A percentile compares a stretch with the other conserved stretches of the same genome.
These are phyloP conservation scores for Prunus fruticosa DNA, from an alignment of 306 rosid species.

Conservation along the genomic window DNA sequence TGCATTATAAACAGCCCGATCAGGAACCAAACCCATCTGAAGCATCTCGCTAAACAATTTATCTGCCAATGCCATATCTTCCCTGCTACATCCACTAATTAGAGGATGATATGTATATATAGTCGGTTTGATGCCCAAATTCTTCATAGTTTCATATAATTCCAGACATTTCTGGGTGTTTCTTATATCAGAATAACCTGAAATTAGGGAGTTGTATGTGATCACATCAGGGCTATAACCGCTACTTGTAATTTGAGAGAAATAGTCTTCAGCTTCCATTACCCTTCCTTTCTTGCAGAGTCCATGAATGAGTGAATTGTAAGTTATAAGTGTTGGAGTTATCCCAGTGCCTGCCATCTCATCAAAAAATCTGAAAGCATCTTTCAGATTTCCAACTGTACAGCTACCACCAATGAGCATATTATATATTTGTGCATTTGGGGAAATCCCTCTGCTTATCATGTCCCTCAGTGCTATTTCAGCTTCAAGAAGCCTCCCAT, in stretches of 20 bases:
- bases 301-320: conserved; percentile 68
- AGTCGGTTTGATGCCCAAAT: conserved; percentile 57
- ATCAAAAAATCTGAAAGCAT: conserved; percentile 49
- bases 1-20: conserved; percentile 56
- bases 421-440: conserved; percentile 70
- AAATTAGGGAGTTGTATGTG: conserved; percentile 75
- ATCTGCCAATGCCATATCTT: conserved; percentile 43
- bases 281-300: conserved; percentile 60
- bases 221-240: conserved; percentile 65
- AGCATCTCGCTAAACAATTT: conserved; percentile 54
- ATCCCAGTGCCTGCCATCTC: conserved; percentile 56
- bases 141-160: conserved; percentile 62
- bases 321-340: conserved; percentile 61
- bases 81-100: conserved; percentile 51
- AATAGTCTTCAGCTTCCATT: conserved; percentile 58
- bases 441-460: conserved; percentile 51
- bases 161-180: conserved; percentile 55
- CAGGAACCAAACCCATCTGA: conserved; percentile 52
- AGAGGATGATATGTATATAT: conserved; percentile 63
- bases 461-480: conserved; percentile 61
- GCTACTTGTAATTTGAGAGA: conserved; percentile 35
- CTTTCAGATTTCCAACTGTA: conserved; percentile 45
- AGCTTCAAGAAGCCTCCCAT: conserved; percentile 66
- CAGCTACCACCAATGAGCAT: conserved; percentile 67
- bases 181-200: conserved; percentile 56